phyloP scores from a whole-genome alignment of 2,329 filamentous ascomycete genomes.

The Calonectria henricotiae region DNA sequence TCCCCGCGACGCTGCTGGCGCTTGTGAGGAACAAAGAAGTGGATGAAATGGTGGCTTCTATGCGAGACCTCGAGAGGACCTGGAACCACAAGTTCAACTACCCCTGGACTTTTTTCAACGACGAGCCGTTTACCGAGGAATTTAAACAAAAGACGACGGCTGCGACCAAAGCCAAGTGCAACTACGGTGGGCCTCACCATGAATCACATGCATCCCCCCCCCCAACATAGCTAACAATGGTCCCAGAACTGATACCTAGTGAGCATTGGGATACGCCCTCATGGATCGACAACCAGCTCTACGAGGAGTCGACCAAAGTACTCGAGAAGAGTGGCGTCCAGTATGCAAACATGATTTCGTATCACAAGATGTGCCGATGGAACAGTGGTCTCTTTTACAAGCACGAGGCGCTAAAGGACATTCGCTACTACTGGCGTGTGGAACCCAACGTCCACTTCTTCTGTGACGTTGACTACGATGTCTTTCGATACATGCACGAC shows the following conservation, averaged over 20 bases:
- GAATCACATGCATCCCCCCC: not conserved
- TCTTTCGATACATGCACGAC: constrained; percentile 98
- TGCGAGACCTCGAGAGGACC: constrained; percentile 91
- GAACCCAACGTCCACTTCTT: constrained; percentile 99
- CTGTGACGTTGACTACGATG: constrained; percentile 98
- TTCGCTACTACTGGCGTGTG: constrained; percentile 97
- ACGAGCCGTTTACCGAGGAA: constrained; percentile 91
- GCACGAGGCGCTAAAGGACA: constrained; percentile 87
- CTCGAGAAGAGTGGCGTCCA: constrained; percentile 90
- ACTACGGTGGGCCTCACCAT: constrained; percentile 76
- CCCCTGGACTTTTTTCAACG: constrained; percentile 99
- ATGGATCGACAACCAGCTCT: constrained; percentile 94
- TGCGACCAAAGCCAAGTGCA: constrained; percentile 89
- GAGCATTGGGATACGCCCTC: constrained; percentile 94
- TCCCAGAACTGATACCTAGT: constrained; percentile 86
- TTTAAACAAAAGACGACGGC: constrained; percentile 89
- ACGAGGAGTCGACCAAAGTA: constrained; percentile 86
- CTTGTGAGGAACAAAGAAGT: constrained; percentile 95
- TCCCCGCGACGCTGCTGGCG: constrained; percentile 93
- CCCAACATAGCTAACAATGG: constrained; percentile 21
- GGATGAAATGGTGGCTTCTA: constrained; percentile 86
- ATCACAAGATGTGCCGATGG: constrained; percentile 99
- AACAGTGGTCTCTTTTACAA: constrained; percentile 99
- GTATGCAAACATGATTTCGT: constrained; percentile 90
- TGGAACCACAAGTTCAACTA: constrained; percentile 99